phyloP scores from a whole-genome alignment of 2,329 filamentous ascomycete species.

The Botryosphaeria agaves region DNA sequence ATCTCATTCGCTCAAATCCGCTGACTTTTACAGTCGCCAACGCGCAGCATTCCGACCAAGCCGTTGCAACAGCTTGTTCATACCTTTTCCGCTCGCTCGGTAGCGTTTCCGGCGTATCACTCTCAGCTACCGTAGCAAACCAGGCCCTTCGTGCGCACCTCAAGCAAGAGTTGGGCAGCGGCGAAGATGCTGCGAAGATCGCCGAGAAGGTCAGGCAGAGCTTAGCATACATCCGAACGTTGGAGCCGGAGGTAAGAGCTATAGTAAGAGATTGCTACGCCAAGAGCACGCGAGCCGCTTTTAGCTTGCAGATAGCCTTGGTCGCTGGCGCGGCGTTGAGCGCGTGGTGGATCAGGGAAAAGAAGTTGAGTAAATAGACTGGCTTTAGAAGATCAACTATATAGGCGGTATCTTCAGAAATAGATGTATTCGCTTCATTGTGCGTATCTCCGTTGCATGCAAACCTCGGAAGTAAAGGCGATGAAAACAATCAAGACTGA shows the following conservation, averaged over 20 bases:
- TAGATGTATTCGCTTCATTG: too few species aligned
- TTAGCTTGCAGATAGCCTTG: constrained; percentile 31
- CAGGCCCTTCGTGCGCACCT: constrained; percentile 44
- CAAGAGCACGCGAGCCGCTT: constrained; percentile 32
- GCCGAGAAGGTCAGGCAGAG: constrained; percentile 52
- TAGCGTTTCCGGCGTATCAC: constrained; percentile 46
- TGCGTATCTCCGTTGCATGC: too few species aligned
- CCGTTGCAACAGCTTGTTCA: constrained; percentile 60
- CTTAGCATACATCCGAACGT: constrained; percentile 47
- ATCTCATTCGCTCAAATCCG: neutral
- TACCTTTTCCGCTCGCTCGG: constrained; percentile 67
- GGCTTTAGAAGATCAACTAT: too few species aligned
- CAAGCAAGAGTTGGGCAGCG: constrained; percentile 32
- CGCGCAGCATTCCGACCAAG: constrained; percentile 46
- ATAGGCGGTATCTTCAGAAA: too few species aligned
- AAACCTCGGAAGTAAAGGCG: too few species aligned
- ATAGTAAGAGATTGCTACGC: constrained; percentile 53
- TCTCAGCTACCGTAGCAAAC: constrained; percentile 55
- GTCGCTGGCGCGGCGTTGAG: constrained; percentile 29
- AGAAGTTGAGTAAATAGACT: constrained; percentile 11
- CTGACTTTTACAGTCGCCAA: constrained; percentile 40
- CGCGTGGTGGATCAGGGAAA: constrained; percentile 28
- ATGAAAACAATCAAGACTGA: too few species aligned
- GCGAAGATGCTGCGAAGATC: constrained; percentile 44
- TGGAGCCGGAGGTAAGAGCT: constrained; percentile 41